Base-by-base conservation (phyloP, 108 stramenopile genomes). In the Licmophora abbreviata region DNA sequence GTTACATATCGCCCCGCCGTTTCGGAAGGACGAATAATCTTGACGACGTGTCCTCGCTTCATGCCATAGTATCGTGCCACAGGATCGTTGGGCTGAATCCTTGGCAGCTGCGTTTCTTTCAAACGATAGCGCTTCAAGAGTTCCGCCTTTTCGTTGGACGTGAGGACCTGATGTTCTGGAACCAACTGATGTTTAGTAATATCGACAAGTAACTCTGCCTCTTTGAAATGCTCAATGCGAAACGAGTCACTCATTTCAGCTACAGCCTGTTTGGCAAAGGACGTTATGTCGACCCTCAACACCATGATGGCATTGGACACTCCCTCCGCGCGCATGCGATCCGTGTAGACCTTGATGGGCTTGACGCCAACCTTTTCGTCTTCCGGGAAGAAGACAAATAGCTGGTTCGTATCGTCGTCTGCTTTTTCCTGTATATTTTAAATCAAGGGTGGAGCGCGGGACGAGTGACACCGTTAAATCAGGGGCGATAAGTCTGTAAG, bases 1-100 rank as follows among this genome's bases (percentile, higher is more conserved):
- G 99, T 99, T 18, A 99, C 95, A 64, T 99, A 99, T 9, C 99
- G 83, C 10, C 99, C 99, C 7, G 99, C 99, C 23, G 99, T 99
- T 56, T 99, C 99, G 29, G 83, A 87, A 8, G 96, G 95, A 47
- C 99, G 85, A 55, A 97, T 97, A 62, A 99, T 99, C 61, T 98
- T 98, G 28, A 98, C 97, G 12, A 99, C 97, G 48, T 95, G 80
- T 21, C 96, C 96, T 48, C 93, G 65, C 59, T 83, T 87, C 94
- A 99, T 84, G 29, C 99, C 99, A 65, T 92, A 98, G 61, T 96
- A 99, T 30, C 99, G 63, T 1, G 97, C 96, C 7, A 99, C 90
- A 15, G 99, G 99, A 69, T 99, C 99, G 42, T 88, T 92, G 7
- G 81, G 73, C 57, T 98, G 97, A 56, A 99, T 99, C n/a, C 97